These are phyloP conservation scores for Gastrolobium bilobum DNA, from an alignment of 306 rosid species.

Conservation along the genomic window DNA sequence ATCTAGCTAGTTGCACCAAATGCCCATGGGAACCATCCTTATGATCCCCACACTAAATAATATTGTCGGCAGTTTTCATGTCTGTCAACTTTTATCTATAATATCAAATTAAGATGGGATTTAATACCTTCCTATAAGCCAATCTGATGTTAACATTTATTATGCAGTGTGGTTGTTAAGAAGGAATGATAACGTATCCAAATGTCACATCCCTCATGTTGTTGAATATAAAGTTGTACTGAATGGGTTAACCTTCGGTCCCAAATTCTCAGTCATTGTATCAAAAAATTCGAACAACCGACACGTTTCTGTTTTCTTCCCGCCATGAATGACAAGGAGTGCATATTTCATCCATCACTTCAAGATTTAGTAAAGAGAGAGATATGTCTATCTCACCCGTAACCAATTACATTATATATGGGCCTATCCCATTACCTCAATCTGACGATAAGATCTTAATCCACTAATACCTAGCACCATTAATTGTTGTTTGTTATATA, in stretches of 20 bases:
- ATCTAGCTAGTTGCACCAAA: constrained; percentile 79
- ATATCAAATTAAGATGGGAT: constrained; percentile 59
- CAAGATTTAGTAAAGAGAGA: constrained; percentile 49
- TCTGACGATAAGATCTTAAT: constrained; percentile 42
- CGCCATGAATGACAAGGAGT: constrained; percentile 53
- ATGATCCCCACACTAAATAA: constrained; percentile 66
- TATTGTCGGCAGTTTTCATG: constrained; percentile 55
- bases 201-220: constrained; percentile 57
- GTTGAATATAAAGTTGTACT: constrained; percentile 1
- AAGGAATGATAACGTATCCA: constrained; percentile 55
- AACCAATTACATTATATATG: constrained; percentile 44
- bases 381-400: constrained; percentile 37
- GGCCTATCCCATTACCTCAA: constrained; percentile 36
- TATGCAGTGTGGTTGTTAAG: constrained; percentile 49
- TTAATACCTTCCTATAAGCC: constrained; percentile 52
- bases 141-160: constrained; percentile 50
- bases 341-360: constrained; percentile 53
- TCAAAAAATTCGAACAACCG: constrained; percentile 70
- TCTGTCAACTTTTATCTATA: constrained; percentile 45
- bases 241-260: constrained; percentile 50
- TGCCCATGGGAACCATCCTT: constrained; percentile 41
- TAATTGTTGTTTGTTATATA: constrained; percentile 25
- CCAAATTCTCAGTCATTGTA: constrained; percentile 60
- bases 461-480: constrained; percentile 13
- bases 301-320: constrained; percentile 51